A percentile compares a stretch with the other conserved stretches of the same genome.
phyloP scores from a whole-genome alignment of 768 basidiomycete genomes.

The Russula emetica region DNA sequence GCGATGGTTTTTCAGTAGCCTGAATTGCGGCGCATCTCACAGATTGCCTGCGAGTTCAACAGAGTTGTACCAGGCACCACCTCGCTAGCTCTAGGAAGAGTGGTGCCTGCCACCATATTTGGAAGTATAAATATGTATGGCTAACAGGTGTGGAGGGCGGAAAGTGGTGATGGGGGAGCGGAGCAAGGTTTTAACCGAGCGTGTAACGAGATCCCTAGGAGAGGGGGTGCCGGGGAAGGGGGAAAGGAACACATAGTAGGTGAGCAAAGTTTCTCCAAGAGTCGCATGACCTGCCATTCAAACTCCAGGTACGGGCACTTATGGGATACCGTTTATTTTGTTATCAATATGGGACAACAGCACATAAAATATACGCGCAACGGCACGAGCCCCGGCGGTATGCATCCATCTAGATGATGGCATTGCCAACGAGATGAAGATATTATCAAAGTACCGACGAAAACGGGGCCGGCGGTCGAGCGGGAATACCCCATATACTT shows the following conservation, averaged over 20 bases:
- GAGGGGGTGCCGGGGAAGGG: background rate
- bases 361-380: background rate
- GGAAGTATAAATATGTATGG: background rate
- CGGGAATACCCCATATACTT: background rate
- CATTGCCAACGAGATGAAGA: background rate
- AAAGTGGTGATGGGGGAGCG: background rate
- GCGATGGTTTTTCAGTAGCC: conserved; percentile 5
- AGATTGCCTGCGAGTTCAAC: conserved; percentile 12
- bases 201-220: background rate
- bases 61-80: too few species aligned
- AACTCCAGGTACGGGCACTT: background rate
- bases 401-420: background rate
- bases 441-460: background rate
- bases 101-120: background rate
- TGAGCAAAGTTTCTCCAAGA: background rate
- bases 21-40: conserved; percentile 8
- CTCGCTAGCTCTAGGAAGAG: too few species aligned
- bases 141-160: background rate
- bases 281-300: background rate
- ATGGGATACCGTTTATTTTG: background rate
- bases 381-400: background rate
- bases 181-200: background rate
- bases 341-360: background rate
- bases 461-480: background rate
- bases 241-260: background rate